phyloP scores from a whole-genome alignment of 331 rosid genomes.

The Acacia concinna region DNA sequence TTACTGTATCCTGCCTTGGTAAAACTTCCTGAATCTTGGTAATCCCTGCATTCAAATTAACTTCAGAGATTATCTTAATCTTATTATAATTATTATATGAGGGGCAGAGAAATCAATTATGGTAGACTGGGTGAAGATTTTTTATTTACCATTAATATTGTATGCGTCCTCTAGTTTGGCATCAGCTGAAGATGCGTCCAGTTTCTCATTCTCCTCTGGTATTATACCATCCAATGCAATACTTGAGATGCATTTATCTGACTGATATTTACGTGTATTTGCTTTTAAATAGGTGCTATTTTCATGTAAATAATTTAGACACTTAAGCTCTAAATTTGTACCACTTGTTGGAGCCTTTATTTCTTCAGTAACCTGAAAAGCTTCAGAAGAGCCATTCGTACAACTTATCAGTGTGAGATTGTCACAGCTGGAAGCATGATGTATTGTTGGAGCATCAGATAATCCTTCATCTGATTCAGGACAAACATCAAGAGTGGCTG shows the following conservation, averaged over 20 bases:
- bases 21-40: constrained; percentile 26
- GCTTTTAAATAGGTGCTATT: constrained; percentile 25
- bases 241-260: constrained; percentile 28
- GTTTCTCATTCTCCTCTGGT: constrained; percentile 32
- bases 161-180: constrained; percentile 25
- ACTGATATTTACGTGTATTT: constrained; percentile 29
- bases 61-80: constrained; percentile 30
- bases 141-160: constrained; percentile 33
- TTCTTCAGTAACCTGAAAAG: constrained; percentile 28
- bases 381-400: constrained; percentile 20
- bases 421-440: constrained; percentile 21
- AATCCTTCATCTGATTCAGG: constrained; percentile 30
- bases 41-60: constrained; percentile 27
- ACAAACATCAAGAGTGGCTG: constrained; percentile 31
- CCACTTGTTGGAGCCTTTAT: constrained; percentile 25
- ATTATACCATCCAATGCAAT: constrained; percentile 28
- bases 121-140: constrained; percentile 26
- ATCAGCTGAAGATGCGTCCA: constrained; percentile 20
- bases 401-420: constrained; percentile 19
- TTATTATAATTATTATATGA: constrained; percentile 31
- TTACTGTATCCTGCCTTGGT: constrained; percentile 34
- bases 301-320: constrained; percentile 19
- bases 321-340: constrained; percentile 25
- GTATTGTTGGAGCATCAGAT: constrained; percentile 24
- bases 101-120: constrained; percentile 28